Conservation (phyloP, 1,284 basidiomycete genomes). For the Ganoderma lucidum region DNA sequence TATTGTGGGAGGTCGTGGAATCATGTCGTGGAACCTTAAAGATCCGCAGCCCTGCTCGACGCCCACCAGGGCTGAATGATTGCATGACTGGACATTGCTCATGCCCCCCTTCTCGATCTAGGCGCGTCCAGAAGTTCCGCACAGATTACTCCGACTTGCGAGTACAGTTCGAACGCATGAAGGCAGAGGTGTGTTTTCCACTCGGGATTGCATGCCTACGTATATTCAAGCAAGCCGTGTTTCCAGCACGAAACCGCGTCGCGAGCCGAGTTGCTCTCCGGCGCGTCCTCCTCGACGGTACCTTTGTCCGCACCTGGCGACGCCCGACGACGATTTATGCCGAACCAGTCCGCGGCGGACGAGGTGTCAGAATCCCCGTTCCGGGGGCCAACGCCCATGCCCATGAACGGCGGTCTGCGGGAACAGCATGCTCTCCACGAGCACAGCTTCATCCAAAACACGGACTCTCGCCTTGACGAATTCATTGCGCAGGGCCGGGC, state of each 20-base stretch:
- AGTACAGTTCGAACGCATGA: constrained; percentile 74
- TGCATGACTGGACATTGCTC: not conserved
- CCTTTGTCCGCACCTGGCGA: constrained; percentile 58
- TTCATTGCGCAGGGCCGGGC: constrained; percentile 92
- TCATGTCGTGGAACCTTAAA: not conserved
- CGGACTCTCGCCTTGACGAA: constrained; percentile 83
- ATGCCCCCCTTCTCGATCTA: constrained; percentile 37
- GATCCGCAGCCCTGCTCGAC: not conserved
- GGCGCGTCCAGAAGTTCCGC: constrained; percentile 86
- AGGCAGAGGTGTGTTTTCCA: constrained; percentile 52
- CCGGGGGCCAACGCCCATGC: constrained; percentile 62
- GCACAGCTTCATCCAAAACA: constrained; percentile 86
- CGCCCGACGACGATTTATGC: constrained; percentile 64
- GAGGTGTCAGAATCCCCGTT: constrained; percentile 77
- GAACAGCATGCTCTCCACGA: constrained; percentile 86
- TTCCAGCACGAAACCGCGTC: constrained; percentile 61
- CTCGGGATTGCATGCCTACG: not conserved
- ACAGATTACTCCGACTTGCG: constrained; percentile 78
- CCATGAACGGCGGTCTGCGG: constrained; percentile 58
- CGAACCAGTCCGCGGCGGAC: constrained; percentile 53
- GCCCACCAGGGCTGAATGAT: not conserved
- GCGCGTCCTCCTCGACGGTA: constrained; percentile 54
- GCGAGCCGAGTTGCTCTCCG: constrained; percentile 66
- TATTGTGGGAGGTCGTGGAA: not conserved
- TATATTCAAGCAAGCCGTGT: too few relatives aligned